These are phyloP conservation scores for Acrocalymma vagum DNA, from an alignment of 2,329 filamentous ascomycete species.

Conservation along the genomic window DNA sequence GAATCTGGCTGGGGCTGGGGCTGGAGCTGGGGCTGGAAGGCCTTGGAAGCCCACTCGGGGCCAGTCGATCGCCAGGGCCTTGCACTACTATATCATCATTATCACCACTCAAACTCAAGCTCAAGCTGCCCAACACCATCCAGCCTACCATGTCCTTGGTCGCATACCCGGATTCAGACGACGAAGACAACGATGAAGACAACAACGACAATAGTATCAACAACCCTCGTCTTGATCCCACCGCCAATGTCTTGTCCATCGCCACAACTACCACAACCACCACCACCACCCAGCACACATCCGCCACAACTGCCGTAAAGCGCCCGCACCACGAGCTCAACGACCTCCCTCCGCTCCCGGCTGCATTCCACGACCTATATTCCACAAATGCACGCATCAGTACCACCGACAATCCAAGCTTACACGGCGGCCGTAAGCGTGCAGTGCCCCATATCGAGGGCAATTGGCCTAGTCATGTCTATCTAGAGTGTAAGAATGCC, in stretches of 20 bases:
- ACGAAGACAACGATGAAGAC: constrained; percentile 52
- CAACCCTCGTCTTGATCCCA: too few relatives aligned
- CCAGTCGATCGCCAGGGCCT: constrained; percentile 22
- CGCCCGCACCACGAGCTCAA: constrained; percentile 38
- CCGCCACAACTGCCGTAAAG: constrained; percentile 29
- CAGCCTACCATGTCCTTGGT: constrained; percentile 41
- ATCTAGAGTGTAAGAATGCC: constrained; percentile 82
- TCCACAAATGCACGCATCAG: constrained; percentile 80
- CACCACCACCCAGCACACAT: constrained; percentile 16
- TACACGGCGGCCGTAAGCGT: constrained; percentile 87
- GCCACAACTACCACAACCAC: too few relatives aligned
- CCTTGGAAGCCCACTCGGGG: constrained; percentile 20
- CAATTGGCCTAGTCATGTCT: constrained; percentile 93
- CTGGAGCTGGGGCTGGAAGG: constrained; percentile 17
- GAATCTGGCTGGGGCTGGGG: constrained; percentile 10
- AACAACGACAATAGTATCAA: constrained; percentile 14
- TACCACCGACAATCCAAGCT: constrained; percentile 79
- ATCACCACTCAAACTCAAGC: too few relatives aligned
- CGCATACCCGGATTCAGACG: constrained; percentile 64
- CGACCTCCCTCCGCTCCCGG: constrained; percentile 76
- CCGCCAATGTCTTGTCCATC: too few relatives aligned
- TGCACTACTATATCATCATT: constrained; percentile 11
- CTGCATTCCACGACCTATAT: constrained; percentile 88
- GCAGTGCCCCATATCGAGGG: constrained; percentile 84
- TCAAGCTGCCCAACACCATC: constrained; percentile 12